phyloP scores from a whole-genome alignment of 805 yeast genomes.

The Torulaspora maleeae region DNA sequence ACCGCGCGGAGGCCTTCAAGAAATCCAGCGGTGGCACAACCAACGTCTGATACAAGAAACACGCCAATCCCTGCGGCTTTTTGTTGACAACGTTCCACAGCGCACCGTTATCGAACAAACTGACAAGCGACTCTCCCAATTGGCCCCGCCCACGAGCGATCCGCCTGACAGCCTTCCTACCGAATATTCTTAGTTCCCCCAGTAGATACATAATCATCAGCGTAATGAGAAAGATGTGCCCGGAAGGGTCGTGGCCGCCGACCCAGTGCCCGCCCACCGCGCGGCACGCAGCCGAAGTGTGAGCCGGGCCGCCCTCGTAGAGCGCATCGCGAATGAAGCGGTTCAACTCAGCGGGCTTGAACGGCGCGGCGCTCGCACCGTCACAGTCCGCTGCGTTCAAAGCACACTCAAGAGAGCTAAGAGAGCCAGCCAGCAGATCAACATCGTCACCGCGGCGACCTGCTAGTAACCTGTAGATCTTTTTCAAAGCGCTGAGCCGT shows the following conservation, averaged over 20 bases:
- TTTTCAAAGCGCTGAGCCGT: slow-evolving; percentile 15
- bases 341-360: slow-evolving; percentile 16
- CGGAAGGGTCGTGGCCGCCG: slow-evolving; percentile 96
- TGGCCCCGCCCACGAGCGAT: neutral
- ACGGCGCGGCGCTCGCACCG: neutral
- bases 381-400: slow-evolving; percentile 6
- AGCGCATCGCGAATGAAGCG: slow-evolving; percentile 15
- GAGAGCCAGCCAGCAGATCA: slow-evolving; percentile 2
- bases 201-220: slow-evolving; percentile 46
- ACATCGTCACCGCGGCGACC: slow-evolving; percentile 1
- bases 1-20: neutral
- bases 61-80: slow-evolving; percentile 3
- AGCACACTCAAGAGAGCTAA: slow-evolving; percentile 10
- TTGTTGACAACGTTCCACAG: slow-evolving; percentile 12
- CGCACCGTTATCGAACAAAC: slow-evolving; percentile 15
- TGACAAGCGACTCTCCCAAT: neutral
- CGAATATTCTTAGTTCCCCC: slow-evolving; percentile 46
- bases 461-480: slow-evolving; percentile 12
- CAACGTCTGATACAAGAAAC: slow-evolving; percentile 8
- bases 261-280: slow-evolving; percentile 59
- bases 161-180: slow-evolving; percentile 8
- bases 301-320: slow-evolving; percentile 28
- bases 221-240: slow-evolving; percentile 75
- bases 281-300: slow-evolving; percentile 44
- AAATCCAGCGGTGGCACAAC: slow-evolving; percentile 13